Base-by-base conservation (phyloP, 306 rosid species). In the Vigna trinervia region DNA sequence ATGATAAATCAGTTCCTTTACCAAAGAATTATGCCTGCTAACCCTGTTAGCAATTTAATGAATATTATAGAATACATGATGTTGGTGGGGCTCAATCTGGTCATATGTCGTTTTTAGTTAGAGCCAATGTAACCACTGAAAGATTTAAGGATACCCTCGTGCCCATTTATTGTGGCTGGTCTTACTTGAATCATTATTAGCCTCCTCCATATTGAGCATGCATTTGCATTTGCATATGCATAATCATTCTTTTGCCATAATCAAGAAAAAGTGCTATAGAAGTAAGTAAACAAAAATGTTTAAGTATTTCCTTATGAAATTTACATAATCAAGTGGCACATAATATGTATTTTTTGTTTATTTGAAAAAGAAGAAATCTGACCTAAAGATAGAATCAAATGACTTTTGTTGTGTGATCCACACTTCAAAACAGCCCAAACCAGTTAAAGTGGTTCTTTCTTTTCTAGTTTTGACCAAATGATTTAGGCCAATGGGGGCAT, bases 91-190 rank as follows among this genome's bases (percentile, higher is more conserved):
- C 34, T 45, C 7, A 28, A n/a, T 78, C 3, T 66, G 86, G 82
- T 88, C 78, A 73, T 69, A 45, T 87, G 80, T 88, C 85, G 50
- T 79, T 87, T 83, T 81, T 26, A 56, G 78, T 73, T 78, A 81
- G 83, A 73, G 62, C 57, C 30, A 53, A 61, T 53, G 83, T 74
- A 78, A 73, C 82, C 81, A 38, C 71, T 81, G 7, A 63, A 51
- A 39, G 52, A 81, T 75, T 78, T 85, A 62, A 78, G 85, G 71
- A 81, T 60, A 73, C 71, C 71, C 48, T 23, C 20, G 10, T 45
- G 81, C 58, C 83, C 48, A 22, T 77, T 81, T 77, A 84, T 19
- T 62, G 71, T 43, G 36, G 34, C 34, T 23, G 41, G 20, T 54
- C 14, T 45, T 38, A 68, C 34, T 60, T 28, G 67, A 43, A 60